Conservation (phyloP, 306 rosid species). For the Oxytropis ochrocephala region DNA sequence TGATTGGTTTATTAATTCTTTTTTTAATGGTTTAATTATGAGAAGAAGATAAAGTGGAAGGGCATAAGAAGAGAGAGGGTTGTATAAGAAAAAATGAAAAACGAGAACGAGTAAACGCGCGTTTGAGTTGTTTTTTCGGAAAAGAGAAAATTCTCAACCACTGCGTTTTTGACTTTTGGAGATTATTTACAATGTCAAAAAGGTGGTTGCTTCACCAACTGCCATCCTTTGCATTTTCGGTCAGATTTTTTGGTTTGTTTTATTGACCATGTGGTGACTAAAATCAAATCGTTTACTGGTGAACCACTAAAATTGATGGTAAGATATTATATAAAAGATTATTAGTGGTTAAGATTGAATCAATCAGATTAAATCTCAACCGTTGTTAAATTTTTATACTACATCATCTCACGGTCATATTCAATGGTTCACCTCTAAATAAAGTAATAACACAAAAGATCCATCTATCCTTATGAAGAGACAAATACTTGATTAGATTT, state of each 20-base stretch:
- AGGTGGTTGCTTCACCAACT: constrained; percentile 15
- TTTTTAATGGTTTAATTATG: not conserved
- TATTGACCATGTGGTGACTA: not conserved
- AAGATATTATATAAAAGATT: no score
- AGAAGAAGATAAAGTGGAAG: not conserved
- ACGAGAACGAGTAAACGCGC: constrained; percentile 6
- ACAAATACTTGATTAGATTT: no score
- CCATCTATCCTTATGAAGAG: no score
- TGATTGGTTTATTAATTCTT: not conserved
- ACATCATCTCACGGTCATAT: no score
- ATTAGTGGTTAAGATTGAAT: no score
- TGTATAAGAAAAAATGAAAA: not conserved
- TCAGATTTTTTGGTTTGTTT: not conserved
- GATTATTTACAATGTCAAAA: constrained; percentile 22
- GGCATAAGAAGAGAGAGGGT: not conserved
- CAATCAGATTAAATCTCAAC: no score
- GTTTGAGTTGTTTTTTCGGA: constrained; percentile 21
- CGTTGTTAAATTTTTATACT: no score
- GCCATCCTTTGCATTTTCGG: not conserved
- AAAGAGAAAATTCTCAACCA: constrained; percentile 19
- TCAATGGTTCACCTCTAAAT: no score
- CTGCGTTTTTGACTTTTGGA: constrained; percentile 10
- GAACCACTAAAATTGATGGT: no score
- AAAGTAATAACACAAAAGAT: no score
- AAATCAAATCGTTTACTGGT: no score